phyloP scores from a whole-genome alignment of 2,329 filamentous ascomycete species.

The Aphanocladium album region DNA sequence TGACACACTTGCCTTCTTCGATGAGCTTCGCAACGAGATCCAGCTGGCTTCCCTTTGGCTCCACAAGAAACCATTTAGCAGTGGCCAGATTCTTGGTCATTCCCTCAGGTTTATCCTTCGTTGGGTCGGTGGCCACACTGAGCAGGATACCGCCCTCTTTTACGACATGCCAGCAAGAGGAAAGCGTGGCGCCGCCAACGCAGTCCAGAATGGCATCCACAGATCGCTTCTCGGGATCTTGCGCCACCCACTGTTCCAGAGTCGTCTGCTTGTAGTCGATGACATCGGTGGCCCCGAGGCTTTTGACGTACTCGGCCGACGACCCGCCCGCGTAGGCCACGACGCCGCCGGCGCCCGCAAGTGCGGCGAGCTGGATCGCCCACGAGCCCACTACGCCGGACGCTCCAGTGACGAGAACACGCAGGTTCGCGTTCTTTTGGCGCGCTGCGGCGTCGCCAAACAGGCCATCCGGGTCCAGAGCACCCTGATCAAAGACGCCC shows the following conservation, averaged over 20 bases:
- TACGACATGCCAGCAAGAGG: slow-evolving; percentile 30
- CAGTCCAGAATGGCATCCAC: slow-evolving; percentile 33
- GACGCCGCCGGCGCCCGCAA: slow-evolving; percentile 30
- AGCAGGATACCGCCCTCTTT: slow-evolving; percentile 30
- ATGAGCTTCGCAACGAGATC: slow-evolving; percentile 29
- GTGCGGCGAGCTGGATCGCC: slow-evolving; percentile 33
- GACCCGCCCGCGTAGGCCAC: slow-evolving; percentile 28
- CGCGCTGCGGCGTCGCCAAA: slow-evolving; percentile 23
- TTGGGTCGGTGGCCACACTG: slow-evolving; percentile 27
- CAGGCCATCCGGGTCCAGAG: slow-evolving; percentile 24
- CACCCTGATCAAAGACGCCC: slow-evolving; percentile 31
- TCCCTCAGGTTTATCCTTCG: slow-evolving; percentile 24
- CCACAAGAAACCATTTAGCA: slow-evolving; percentile 33
- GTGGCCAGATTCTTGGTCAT: slow-evolving; percentile 25
- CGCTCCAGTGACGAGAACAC: slow-evolving; percentile 36
- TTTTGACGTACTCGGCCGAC: slow-evolving; percentile 25
- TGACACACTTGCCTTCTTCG: slow-evolving; percentile 26
- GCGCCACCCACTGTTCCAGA: slow-evolving; percentile 27
- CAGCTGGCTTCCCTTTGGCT: slow-evolving; percentile 31
- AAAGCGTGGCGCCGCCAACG: slow-evolving; percentile 30
- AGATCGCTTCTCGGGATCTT: slow-evolving; percentile 21
- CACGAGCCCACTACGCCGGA: slow-evolving; percentile 36
- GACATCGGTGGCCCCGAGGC: slow-evolving; percentile 32
- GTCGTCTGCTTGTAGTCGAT: slow-evolving; percentile 31
- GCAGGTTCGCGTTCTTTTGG: slow-evolving; percentile 22